phyloP scores from a whole-genome alignment of 306 rosid genomes.

The Citrullus amarus region DNA sequence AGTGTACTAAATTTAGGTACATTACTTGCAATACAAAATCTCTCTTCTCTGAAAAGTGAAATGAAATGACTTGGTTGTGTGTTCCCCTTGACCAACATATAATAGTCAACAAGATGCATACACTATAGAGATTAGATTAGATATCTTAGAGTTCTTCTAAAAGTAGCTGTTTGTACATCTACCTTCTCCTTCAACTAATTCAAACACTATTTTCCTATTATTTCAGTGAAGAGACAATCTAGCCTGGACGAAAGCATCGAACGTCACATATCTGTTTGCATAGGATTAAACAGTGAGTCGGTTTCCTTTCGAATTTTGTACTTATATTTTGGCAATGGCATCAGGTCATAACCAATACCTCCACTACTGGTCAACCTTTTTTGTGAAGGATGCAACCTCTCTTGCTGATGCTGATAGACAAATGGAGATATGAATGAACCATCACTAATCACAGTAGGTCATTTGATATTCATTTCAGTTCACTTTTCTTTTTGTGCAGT shows the following conservation, averaged over 20 bases:
- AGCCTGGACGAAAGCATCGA: neutral
- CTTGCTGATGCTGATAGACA: neutral
- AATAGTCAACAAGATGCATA: neutral
- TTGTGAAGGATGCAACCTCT: neutral
- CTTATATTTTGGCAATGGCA: neutral
- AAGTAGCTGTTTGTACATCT: neutral
- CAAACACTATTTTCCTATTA: neutral
- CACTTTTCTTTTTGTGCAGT: neutral
- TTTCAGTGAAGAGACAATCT: neutral
- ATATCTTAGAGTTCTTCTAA: neutral
- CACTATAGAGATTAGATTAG: neutral
- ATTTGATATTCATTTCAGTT: neutral
- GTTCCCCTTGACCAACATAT: neutral
- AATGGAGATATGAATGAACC: neutral
- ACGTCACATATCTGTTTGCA: neutral
- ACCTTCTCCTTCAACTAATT: neutral
- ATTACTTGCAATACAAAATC: neutral
- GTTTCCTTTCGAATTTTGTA: neutral
- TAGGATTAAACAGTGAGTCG: neutral
- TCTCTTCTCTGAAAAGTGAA: neutral
- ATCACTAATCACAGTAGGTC: neutral
- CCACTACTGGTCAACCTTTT: neutral
- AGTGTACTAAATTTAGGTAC: neutral
- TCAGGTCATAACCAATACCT: neutral
- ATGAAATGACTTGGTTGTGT: neutral